Evolutionary conservation across 306 rosid genomes (phyloP).

Genomic region (Trichosanthes truncata): DNA sequence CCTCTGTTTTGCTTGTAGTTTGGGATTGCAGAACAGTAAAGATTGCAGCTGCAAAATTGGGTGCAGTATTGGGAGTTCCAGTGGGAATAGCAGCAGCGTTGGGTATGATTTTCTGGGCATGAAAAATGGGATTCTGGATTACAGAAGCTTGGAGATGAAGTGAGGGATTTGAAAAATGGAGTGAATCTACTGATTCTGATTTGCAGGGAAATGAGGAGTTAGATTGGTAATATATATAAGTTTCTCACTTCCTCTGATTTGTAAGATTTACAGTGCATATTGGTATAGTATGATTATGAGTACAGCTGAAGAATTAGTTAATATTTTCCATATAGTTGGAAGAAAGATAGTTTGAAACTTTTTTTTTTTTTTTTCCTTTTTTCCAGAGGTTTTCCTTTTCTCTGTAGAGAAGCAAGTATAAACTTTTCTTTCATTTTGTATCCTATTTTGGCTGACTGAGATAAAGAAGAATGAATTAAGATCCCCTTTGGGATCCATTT

Average conservation of each 20-base stretch:
- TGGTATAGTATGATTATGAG: conserved; percentile 32
- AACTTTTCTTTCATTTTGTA: background rate
- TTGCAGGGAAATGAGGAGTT: conserved; percentile 10
- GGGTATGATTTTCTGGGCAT: conserved; percentile 85
- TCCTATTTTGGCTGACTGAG: background rate
- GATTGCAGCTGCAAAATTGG: conserved; percentile 37
- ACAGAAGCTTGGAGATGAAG: conserved; percentile 81
- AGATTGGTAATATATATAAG: conserved; percentile 14
- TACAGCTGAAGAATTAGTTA: conserved; percentile 35
- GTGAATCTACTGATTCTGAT: conserved; percentile 11
- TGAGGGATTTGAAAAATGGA: conserved; percentile 13
- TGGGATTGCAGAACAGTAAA: conserved; percentile 37
- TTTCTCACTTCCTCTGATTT: conserved; percentile 25
- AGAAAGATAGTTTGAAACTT: background rate
- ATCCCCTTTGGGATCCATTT: background rate
- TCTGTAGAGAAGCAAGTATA: background rate
- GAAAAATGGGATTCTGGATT: conserved; percentile 62
- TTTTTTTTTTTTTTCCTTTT: no score
- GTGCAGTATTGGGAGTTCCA: conserved; percentile 5
- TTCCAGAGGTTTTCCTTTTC: background rate
- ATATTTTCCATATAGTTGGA: background rate
- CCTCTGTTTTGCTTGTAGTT: conserved; percentile 38
- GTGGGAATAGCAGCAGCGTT: conserved; percentile 16
- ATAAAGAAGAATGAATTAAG: background rate
- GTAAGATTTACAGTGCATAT: conserved; percentile 35